Conservation (phyloP, 805 yeast genomes). For the Novakomyces olei region DNA sequence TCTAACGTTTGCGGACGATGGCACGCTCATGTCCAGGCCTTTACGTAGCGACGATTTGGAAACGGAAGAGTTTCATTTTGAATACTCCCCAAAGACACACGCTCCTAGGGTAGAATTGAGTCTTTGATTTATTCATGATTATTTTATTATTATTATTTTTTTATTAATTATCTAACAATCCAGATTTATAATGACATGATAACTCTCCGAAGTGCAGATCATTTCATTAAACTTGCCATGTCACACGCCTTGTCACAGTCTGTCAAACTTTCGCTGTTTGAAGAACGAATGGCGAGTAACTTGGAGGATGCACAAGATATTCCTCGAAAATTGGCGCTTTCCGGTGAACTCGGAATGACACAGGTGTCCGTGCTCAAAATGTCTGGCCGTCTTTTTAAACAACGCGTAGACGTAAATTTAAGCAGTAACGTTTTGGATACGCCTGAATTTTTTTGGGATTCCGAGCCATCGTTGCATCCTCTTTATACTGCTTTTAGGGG, state of each 20-base stretch:
- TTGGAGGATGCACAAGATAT: conserved; percentile 68
- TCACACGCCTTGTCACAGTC: conserved; percentile 95
- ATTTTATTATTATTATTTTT: background rate
- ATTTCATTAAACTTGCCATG: conserved; percentile 72
- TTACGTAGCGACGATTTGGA: conserved; percentile 70
- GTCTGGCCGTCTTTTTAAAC: conserved; percentile 72
- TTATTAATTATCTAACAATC: too few relatives aligned
- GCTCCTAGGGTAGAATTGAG: conserved; percentile 23
- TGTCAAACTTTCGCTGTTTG: conserved; percentile 75
- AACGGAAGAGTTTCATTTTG: conserved; percentile 67
- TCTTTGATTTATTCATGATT: background rate
- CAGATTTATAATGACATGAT: conserved; percentile 69
- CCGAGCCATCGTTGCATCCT: conserved; percentile 87
- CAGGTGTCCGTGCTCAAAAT: conserved; percentile 69
- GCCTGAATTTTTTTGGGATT: conserved; percentile 89
- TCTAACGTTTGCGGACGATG: conserved; percentile 37
- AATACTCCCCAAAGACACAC: conserved; percentile 28
- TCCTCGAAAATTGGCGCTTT: conserved; percentile 73
- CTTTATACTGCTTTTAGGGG: conserved; percentile 67
- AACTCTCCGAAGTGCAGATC: conserved; percentile 75
- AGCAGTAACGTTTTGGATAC: conserved; percentile 81
- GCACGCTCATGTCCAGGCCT: conserved; percentile 28
- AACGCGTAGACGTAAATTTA: conserved; percentile 81
- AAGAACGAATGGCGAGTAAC: conserved; percentile 52
- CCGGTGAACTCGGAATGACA: conserved; percentile 68